These are phyloP conservation scores for Eremochloa ophiuroides DNA, from an alignment of 176 grass and related monocot genomes.

Conservation along the genomic window DNA sequence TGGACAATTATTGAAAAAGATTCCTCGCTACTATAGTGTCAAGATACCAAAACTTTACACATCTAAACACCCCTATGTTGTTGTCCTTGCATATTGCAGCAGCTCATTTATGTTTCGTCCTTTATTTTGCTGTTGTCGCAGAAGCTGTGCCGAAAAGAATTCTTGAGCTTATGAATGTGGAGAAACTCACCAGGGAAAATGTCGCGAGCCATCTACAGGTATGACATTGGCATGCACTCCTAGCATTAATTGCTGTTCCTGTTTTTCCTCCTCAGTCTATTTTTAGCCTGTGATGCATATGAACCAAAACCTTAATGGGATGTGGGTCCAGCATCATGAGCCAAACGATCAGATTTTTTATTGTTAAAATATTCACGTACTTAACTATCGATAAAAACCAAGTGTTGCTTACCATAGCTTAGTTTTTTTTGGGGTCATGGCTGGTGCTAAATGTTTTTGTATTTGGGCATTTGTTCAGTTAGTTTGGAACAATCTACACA, in stretches of 20 bases:
- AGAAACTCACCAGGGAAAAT: slow-evolving; percentile 88
- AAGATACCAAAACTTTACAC: no score
- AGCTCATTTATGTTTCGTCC: slow-evolving; percentile 34
- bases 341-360: background rate
- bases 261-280: background rate
- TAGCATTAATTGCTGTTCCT: background rate
- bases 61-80: no score
- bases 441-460: slow-evolving; percentile 2
- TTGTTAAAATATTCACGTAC: background rate
- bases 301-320: background rate
- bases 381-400: background rate
- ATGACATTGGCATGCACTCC: slow-evolving; percentile 12
- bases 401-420: background rate
- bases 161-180: slow-evolving; percentile 83
- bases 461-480: background rate
- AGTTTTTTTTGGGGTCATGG: background rate
- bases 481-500: background rate
- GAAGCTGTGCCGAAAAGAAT: slow-evolving; percentile 93
- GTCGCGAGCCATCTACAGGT: slow-evolving; percentile 95
- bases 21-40: no score
- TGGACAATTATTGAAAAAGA: no score
- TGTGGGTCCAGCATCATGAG: background rate
- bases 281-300: background rate
- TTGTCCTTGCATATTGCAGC: slow-evolving; percentile 22
- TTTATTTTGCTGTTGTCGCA: slow-evolving; percentile 38